A percentile compares a stretch with the other conserved stretches of the same genome.
Conservation (phyloP, 495 filamentous ascomycete genomes). For the Hamigera avellanea region DNA sequence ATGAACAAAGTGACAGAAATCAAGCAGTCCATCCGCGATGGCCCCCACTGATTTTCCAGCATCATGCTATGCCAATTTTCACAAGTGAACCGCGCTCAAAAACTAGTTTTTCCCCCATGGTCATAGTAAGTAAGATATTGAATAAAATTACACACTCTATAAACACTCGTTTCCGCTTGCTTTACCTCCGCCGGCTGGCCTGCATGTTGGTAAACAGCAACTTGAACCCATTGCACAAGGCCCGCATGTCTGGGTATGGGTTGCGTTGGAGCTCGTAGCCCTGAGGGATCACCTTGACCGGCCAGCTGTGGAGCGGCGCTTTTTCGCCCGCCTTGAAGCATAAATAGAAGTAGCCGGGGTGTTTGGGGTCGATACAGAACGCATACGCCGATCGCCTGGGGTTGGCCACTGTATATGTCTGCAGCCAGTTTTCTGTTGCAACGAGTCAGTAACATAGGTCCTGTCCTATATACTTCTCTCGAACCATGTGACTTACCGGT, state of each 20-base stretch:
- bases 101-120: too few relatives aligned
- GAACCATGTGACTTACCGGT: constrained; percentile 55
- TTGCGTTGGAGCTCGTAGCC: constrained; percentile 78
- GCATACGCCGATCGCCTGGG: constrained; percentile 86
- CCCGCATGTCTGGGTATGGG: constrained; percentile 85
- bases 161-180: too few relatives aligned
- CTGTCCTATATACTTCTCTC: neutral
- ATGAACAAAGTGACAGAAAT: too few relatives aligned
- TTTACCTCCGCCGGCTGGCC: constrained; percentile 24
- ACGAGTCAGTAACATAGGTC: constrained; percentile 14
- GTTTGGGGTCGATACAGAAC: constrained; percentile 86
- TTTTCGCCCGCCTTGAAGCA: constrained; percentile 85
- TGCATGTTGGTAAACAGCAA: constrained; percentile 48
- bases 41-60: too few relatives aligned
- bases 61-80: too few relatives aligned
- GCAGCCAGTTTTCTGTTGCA: constrained; percentile 75
- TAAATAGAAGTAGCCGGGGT: constrained; percentile 87
- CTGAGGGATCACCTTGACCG: constrained; percentile 80
- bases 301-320: constrained; percentile 65
- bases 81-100: too few relatives aligned
- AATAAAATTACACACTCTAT: too few relatives aligned
- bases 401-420: constrained; percentile 90
- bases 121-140: too few relatives aligned
- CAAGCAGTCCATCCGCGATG: too few relatives aligned
- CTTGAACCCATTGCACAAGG: constrained; percentile 84